Evolutionary conservation across 306 rosid genomes (phyloP).

Genomic region (Morella rubra): DNA sequence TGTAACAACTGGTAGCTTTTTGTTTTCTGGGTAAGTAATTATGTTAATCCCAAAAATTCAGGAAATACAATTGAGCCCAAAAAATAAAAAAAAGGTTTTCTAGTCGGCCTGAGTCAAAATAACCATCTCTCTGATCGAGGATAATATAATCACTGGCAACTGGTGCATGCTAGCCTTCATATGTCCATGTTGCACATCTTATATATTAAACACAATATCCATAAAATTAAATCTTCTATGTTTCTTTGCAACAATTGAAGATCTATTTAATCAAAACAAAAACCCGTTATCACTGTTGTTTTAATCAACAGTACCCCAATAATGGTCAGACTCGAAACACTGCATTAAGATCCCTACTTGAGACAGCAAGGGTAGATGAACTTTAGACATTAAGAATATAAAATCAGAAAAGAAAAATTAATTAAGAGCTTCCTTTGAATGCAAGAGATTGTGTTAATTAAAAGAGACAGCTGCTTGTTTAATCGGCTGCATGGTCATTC

Average conservation of each 20-base stretch:
- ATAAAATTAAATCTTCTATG: background rate
- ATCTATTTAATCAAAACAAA: slow-evolving; percentile 36
- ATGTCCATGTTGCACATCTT: background rate
- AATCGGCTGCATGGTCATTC: slow-evolving; percentile 19
- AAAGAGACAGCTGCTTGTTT: slow-evolving; percentile 15
- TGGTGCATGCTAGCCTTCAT: background rate
- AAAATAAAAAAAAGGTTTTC: too few relatives aligned
- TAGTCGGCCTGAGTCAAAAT: too few relatives aligned
- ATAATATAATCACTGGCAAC: too few relatives aligned
- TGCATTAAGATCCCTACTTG: slow-evolving; percentile 28
- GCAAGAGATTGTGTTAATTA: slow-evolving; percentile 27
- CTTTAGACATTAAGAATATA: slow-evolving; percentile 9
- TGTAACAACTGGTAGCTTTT: too few relatives aligned
- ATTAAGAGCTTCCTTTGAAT: slow-evolving; percentile 9
- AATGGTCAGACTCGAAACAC: slow-evolving; percentile 42
- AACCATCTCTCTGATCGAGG: too few relatives aligned
- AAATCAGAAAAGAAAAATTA: too few relatives aligned
- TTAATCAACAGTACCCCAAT: slow-evolving; percentile 42
- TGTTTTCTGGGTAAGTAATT: too few relatives aligned
- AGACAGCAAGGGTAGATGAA: slow-evolving; percentile 37
- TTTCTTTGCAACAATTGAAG: slow-evolving; percentile 17
- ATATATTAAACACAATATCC: background rate
- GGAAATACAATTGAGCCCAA: too few relatives aligned
- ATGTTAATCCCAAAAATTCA: too few relatives aligned
- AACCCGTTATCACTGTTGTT: slow-evolving; percentile 42